Evolutionary conservation across 1,139 yeast species (phyloP).

Genomic region (Saccharomycopsis phalli): DNA sequence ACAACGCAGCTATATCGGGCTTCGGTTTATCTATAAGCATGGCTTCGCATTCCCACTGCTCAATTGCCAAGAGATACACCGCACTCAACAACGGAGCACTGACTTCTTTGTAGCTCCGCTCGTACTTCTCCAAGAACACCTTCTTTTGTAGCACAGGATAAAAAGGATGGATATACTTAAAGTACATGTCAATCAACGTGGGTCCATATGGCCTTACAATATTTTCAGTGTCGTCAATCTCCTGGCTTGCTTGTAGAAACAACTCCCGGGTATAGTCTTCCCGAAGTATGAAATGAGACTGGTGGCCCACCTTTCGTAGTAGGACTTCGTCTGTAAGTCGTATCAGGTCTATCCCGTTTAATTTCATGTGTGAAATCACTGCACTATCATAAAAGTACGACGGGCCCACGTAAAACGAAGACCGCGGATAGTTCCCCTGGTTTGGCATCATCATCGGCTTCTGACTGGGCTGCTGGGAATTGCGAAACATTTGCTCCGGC

Average conservation of each 20-base stretch:
- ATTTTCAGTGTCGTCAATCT: conserved; percentile 62
- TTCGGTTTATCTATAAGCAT: conserved; percentile 50
- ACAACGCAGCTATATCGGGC: conserved; percentile 56
- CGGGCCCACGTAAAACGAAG: conserved; percentile 69
- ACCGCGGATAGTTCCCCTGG: conserved; percentile 62
- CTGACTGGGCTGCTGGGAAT: conserved; percentile 20
- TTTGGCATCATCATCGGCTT: conserved; percentile 25
- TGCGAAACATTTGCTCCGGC: conserved; percentile 19
- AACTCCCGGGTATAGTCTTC: conserved; percentile 65
- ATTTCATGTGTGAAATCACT: conserved; percentile 43
- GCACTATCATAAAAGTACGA: conserved; percentile 60
- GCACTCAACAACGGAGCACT: conserved; percentile 73
- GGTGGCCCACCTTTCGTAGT: conserved; percentile 57
- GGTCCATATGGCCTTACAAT: conserved; percentile 75
- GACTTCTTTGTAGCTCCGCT: conserved; percentile 68
- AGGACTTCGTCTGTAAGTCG: conserved; percentile 50
- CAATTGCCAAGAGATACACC: conserved; percentile 64
- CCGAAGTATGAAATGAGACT: conserved; percentile 55
- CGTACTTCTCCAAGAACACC: conserved; percentile 67
- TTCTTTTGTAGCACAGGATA: conserved; percentile 71
- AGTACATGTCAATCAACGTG: conserved; percentile 58
- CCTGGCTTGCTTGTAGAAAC: conserved; percentile 54
- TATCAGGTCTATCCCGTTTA: conserved; percentile 55
- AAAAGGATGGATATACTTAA: conserved; percentile 68
- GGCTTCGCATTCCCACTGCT: conserved; percentile 83